Conservation (phyloP, 2,329 filamentous ascomycete species). For the Cladosporium halotolerans region DNA sequence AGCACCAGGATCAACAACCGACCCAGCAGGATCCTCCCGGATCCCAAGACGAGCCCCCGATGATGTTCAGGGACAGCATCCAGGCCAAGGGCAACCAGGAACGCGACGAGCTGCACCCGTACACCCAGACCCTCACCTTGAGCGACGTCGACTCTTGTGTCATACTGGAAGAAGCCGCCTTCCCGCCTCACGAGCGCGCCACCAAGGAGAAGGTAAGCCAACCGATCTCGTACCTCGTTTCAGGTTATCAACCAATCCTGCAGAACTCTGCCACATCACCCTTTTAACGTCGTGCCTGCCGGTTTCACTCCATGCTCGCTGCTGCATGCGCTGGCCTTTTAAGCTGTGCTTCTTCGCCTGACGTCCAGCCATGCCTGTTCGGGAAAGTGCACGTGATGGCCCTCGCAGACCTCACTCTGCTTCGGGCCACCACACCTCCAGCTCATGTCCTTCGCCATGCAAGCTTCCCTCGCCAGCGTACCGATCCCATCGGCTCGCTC, state of each 20-base stretch:
- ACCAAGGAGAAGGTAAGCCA: constrained; percentile 53
- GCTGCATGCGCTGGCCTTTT: constrained; percentile 24
- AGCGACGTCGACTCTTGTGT: constrained; percentile 59
- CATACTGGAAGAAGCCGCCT: constrained; percentile 51
- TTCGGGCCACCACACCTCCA: neutral
- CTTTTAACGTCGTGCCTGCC: too few species aligned
- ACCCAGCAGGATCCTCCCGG: too few species aligned
- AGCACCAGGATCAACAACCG: neutral
- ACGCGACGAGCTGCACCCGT: constrained; percentile 60
- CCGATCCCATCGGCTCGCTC: neutral
- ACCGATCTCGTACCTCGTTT: neutral
- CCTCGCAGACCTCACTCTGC: neutral
- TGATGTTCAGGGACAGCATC: too few species aligned
- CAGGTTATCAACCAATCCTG: neutral
- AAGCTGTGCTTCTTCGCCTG: neutral
- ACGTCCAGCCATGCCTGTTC: constrained; percentile 1
- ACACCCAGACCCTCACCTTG: constrained; percentile 65
- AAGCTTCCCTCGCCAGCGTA: neutral
- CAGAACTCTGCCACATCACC: neutral
- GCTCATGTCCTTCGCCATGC: neutral
- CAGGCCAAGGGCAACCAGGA: constrained; percentile 11
- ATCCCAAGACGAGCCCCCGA: too few species aligned
- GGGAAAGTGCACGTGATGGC: constrained; percentile 4
- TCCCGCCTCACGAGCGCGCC: constrained; percentile 53
- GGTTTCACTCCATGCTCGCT: neutral